These are phyloP conservation scores for Epichloe hybrida DNA, from an alignment of 2,329 filamentous ascomycete genomes.

Conservation along the genomic window DNA sequence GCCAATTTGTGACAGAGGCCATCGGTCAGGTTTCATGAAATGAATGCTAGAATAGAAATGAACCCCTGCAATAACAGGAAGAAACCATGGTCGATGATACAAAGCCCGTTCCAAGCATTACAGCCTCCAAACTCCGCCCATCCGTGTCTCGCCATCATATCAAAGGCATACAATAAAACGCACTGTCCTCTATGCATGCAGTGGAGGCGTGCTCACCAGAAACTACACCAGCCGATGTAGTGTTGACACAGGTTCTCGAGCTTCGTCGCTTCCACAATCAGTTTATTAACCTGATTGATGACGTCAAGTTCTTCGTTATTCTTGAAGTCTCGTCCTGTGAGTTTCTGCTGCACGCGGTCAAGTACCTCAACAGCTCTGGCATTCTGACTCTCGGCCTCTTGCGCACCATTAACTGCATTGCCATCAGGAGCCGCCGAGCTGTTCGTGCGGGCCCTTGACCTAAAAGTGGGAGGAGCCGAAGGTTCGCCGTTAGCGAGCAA, in stretches of 20 bases:
- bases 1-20: not conserved
- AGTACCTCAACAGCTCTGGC: conserved; percentile 85
- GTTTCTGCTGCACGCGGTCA: conserved; percentile 82
- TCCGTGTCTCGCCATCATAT: not conserved
- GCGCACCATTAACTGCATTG: conserved; percentile 23
- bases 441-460: conserved; percentile 46
- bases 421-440: conserved; percentile 32
- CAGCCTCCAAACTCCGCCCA: conserved; percentile 1
- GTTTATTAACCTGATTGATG: conserved; percentile 79
- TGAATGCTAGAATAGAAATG: not conserved
- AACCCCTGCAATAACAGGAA: not conserved
- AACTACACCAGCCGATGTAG: conserved; percentile 98
- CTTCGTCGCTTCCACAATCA: conserved; percentile 91
- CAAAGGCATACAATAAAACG: not conserved
- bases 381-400: conserved; percentile 72
- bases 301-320: conserved; percentile 71
- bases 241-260: conserved; percentile 97
- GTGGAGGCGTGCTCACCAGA: conserved; percentile 51
- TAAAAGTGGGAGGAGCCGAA: conserved; percentile 32
- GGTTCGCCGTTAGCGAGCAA: conserved; percentile 34
- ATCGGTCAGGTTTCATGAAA: conserved; percentile 2
- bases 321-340: conserved; percentile 89
- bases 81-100: not conserved
- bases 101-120: not conserved
- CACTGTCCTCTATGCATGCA: not conserved